Evolutionary conservation across 2,329 filamentous ascomycete genomes (phyloP).

Genomic region (Aspergillus candidus): DNA sequence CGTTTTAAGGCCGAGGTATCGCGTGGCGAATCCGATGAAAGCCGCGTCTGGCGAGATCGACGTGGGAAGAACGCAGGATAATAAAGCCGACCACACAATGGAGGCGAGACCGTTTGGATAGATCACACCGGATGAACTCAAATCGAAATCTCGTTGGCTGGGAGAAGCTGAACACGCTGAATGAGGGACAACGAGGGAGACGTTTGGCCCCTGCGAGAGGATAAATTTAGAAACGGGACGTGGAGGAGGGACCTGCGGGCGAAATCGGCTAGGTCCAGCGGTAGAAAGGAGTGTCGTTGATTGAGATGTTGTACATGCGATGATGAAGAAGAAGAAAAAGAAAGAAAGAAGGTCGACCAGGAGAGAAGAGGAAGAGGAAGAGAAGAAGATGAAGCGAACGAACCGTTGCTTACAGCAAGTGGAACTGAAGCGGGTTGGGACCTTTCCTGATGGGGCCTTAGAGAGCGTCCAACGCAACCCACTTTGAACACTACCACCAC

Average conservation of each 20-base stretch:
- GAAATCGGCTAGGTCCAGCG: no score
- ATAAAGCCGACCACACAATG: background rate
- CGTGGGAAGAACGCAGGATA: background rate
- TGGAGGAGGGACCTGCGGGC: no score
- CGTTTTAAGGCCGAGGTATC: background rate
- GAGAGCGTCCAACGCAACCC: no score
- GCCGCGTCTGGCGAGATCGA: background rate
- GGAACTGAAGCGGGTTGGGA: no score
- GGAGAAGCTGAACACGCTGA: no score
- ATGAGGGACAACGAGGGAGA: background rate
- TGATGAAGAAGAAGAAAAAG: background rate
- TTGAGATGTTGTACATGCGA: background rate
- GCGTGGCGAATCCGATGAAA: no score
- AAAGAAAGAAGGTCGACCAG: background rate
- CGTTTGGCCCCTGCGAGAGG: no score
- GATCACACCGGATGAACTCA: background rate
- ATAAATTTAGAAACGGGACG: background rate
- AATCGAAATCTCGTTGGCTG: no score
- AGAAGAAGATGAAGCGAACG: background rate
- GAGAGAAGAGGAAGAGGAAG: slow-evolving; percentile 3
- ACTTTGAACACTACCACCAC: no score
- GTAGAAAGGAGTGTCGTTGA: background rate
- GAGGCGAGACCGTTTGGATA: background rate
- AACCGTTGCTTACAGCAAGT: no score
- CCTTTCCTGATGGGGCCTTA: no score